A percentile compares a stretch with the other conserved stretches of the same genome.
Evolutionary conservation across 495 filamentous ascomycete species (phyloP).

Genomic region (Podospora sp.): DNA sequence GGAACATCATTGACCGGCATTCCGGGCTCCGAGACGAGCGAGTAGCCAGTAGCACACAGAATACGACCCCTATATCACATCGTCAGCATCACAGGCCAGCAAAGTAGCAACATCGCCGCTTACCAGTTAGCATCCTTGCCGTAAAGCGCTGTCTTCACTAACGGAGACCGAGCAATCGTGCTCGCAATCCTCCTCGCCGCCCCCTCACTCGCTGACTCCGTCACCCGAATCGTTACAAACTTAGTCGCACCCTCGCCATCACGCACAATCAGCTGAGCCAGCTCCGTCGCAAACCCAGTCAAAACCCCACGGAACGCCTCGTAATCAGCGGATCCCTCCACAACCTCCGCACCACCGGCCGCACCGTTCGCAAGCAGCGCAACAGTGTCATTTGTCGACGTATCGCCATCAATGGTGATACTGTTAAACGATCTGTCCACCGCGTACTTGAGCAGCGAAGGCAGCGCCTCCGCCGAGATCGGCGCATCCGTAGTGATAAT

Average conservation of each 20-base stretch:
- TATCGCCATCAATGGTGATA: slow-evolving; percentile 96
- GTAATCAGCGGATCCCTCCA: slow-evolving; percentile 63
- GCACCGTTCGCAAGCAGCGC: slow-evolving; percentile 93
- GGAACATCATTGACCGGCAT: slow-evolving; percentile 56
- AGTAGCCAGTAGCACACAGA: slow-evolving; percentile 91
- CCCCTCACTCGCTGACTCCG: slow-evolving; percentile 66
- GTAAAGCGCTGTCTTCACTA: slow-evolving; percentile 97
- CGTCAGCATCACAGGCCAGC: slow-evolving; percentile 16
- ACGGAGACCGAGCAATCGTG: slow-evolving; percentile 87
- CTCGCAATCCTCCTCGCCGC: slow-evolving; percentile 73
- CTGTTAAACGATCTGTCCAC: slow-evolving; percentile 91
- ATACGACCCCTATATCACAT: slow-evolving; percentile 68
- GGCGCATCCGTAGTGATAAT: slow-evolving; percentile 93
- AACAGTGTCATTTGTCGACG: slow-evolving; percentile 95
- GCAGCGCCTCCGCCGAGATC: slow-evolving; percentile 68
- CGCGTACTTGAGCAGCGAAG: slow-evolving; percentile 69
- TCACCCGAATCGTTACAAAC: slow-evolving; percentile 91
- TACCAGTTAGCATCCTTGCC: slow-evolving; percentile 96
- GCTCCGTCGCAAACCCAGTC: slow-evolving; percentile 74
- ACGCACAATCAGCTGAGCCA: slow-evolving; percentile 90
- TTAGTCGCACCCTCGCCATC: slow-evolving; percentile 99
- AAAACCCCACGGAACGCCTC: slow-evolving; percentile 66
- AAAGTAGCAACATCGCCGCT: not conserved
- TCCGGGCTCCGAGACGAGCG: slow-evolving; percentile 66
- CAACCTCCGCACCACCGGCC: slow-evolving; percentile 71